A percentile compares a stretch with the other conserved stretches of the same genome.
Conservation (phyloP, 2,329 filamentous ascomycete species). For the Helicocarpus griseus region DNA sequence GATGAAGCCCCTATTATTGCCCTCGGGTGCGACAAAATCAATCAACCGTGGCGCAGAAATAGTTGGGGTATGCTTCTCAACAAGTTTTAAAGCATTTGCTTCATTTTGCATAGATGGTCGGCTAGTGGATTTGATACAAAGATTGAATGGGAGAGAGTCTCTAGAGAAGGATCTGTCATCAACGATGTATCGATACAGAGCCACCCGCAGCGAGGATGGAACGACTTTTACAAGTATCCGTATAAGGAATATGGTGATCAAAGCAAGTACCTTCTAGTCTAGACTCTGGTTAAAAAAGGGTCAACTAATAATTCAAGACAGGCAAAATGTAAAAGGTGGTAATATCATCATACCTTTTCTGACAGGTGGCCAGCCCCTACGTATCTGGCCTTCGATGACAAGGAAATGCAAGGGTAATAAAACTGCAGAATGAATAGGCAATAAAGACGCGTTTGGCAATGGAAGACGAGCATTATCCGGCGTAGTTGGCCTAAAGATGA, state of each 20-base stretch:
- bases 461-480: neutral
- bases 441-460: neutral
- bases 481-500: neutral
- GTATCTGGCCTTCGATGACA: neutral
- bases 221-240: neutral
- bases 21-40: conserved; percentile 9
- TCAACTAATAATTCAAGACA: neutral
- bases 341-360: neutral
- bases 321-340: neutral
- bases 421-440: neutral
- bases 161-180: neutral
- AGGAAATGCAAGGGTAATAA: neutral
- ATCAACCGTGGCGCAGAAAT: conserved; percentile 11
- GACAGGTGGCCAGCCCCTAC: neutral
- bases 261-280: neutral
- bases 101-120: conserved; percentile 7
- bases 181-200: neutral
- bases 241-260: neutral
- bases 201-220: neutral
- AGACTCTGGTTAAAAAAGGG: neutral
- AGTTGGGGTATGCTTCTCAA: conserved; percentile 8
- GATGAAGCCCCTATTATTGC: conserved; percentile 6
- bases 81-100: conserved; percentile 8
- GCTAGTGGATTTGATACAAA: conserved; percentile 7
- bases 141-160: conserved; percentile 9